Evolutionary conservation across 352 stramenopile species (phyloP).

Genomic region (Globisporangium heterothallicum): DNA sequence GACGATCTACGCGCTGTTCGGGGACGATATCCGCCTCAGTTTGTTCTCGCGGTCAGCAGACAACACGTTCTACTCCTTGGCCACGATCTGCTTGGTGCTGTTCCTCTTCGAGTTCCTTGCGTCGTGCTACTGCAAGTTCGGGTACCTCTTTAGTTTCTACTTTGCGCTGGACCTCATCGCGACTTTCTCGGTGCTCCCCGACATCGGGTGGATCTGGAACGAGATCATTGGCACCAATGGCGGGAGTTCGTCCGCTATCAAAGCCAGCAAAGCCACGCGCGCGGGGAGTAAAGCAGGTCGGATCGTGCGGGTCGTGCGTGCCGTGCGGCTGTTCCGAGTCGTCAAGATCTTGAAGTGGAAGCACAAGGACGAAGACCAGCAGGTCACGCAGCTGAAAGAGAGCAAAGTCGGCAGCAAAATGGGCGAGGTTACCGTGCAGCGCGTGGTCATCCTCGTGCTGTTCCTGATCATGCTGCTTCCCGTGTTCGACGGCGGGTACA

Average conservation of each 20-base stretch:
- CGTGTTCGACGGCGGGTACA: constrained; percentile 79
- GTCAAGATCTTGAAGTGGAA: constrained; percentile 87
- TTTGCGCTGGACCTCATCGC: constrained; percentile 84
- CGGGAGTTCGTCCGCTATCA: constrained; percentile 40
- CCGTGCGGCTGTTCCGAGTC: constrained; percentile 77
- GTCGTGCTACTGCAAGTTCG: constrained; percentile 62
- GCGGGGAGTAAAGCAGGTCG: constrained; percentile 76
- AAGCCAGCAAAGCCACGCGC: constrained; percentile 62
- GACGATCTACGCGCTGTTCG: constrained; percentile 91
- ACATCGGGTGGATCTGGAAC: constrained; percentile 80
- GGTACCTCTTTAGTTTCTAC: constrained; percentile 90
- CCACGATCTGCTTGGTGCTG: constrained; percentile 82
- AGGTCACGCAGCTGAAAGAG: constrained; percentile 45
- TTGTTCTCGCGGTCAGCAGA: constrained; percentile 69
- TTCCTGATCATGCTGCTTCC: constrained; percentile 88
- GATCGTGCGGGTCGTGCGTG: constrained; percentile 81
- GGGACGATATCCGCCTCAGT: constrained; percentile 87
- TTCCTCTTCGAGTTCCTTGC: constrained; percentile 88
- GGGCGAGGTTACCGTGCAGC: constrained; percentile 82
- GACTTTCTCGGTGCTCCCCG: constrained; percentile 75
- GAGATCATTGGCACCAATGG: constrained; percentile 57
- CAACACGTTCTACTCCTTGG: constrained; percentile 78
- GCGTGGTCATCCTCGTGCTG: constrained; percentile 86
- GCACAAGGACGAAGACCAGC: constrained; percentile 49
- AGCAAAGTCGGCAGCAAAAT: constrained; percentile 87